Evolutionary conservation across 371 early-diverging fungal genomes (phyloP).

Genomic region (Mortierella sp.): DNA sequence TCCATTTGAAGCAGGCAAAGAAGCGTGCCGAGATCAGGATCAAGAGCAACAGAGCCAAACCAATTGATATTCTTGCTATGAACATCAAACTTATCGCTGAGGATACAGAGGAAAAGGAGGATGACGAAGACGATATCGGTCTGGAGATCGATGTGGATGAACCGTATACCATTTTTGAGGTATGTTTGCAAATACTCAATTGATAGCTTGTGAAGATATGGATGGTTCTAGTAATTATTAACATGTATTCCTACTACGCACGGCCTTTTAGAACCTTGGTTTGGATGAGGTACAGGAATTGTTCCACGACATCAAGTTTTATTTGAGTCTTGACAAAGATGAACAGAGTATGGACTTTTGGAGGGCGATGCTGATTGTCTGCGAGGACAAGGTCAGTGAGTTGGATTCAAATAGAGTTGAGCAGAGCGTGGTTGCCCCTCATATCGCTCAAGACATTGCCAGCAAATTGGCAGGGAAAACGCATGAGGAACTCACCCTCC

Average conservation of each 20-base stretch:
- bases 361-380: conserved; percentile 85
- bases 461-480: conserved; percentile 80
- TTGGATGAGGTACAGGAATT: conserved; percentile 80
- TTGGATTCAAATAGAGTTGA: conserved; percentile 45
- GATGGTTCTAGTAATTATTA: background rate
- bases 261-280: conserved; percentile 61
- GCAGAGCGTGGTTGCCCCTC: conserved; percentile 47
- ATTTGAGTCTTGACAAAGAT: conserved; percentile 84
- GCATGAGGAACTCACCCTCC: conserved; percentile 70
- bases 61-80: conserved; percentile 94
- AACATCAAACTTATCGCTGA: conserved; percentile 83
- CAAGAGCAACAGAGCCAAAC: conserved; percentile 85
- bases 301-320: conserved; percentile 87
- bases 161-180: conserved; percentile 87
- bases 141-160: conserved; percentile 88
- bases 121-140: conserved; percentile 77
- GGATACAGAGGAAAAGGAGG: conserved; percentile 61
- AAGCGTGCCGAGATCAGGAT: conserved; percentile 91
- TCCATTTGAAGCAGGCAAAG: conserved; percentile 91
- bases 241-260: background rate
- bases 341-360: conserved; percentile 82
- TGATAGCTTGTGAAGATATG: too few species aligned
- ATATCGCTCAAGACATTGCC: conserved; percentile 75
- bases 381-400: conserved; percentile 74
- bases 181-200: too few species aligned